These are phyloP conservation scores for Adansonia grandidieri DNA, from an alignment of 441 rosid species.

Conservation along the genomic window DNA sequence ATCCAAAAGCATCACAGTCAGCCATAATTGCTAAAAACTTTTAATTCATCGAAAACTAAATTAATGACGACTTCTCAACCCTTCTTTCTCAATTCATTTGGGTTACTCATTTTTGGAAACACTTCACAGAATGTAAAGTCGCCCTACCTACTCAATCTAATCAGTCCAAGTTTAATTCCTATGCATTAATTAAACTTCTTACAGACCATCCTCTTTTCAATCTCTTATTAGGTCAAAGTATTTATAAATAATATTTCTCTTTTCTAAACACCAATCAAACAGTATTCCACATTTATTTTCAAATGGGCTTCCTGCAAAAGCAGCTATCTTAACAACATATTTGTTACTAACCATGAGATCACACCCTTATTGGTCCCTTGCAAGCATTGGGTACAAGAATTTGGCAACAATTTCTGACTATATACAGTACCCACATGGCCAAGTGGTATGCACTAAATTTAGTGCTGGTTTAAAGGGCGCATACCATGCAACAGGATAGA, in stretches of 20 bases:
- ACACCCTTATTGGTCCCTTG: background rate
- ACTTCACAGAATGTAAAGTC: background rate
- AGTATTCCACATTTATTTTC: background rate
- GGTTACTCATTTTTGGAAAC: background rate
- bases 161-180: slow-evolving; percentile 4
- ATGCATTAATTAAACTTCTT: background rate
- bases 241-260: background rate
- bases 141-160: background rate
- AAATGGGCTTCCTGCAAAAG: background rate
- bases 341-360: background rate
- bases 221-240: background rate
- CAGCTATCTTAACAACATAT: background rate
- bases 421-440: background rate
- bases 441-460: background rate
- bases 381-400: background rate
- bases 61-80: background rate
- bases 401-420: background rate
- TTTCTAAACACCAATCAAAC: background rate
- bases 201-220: background rate
- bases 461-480: background rate
- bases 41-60: background rate
- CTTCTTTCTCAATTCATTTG: background rate
- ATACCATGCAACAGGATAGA: background rate
- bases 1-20: slow-evolving; percentile 12
- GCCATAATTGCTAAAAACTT: background rate